Conservation (phyloP, 306 rosid species). For the Mimosa bimucronata region DNA sequence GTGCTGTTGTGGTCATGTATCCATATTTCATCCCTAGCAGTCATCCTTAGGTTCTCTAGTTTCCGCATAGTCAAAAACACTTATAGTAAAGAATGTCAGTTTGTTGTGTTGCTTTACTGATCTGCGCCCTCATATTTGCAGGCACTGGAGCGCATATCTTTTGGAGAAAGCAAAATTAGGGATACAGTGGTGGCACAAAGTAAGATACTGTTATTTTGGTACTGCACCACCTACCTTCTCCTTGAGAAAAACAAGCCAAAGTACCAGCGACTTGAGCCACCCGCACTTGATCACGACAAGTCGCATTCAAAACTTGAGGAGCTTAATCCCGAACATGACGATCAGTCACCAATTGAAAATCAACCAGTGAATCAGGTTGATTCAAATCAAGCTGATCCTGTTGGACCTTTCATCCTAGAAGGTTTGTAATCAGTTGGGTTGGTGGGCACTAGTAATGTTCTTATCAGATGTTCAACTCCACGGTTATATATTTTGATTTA, state of each 20-base stretch:
- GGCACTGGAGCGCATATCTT: constrained; percentile 88
- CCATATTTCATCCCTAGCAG: not conserved
- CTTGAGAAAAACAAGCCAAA: constrained; percentile 86
- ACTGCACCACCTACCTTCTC: constrained; percentile 83
- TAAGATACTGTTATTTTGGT: constrained; percentile 85
- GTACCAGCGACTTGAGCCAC: constrained; percentile 76
- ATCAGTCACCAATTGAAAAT: constrained; percentile 45
- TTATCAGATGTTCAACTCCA: constrained; percentile 51
- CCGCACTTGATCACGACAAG: constrained; percentile 45
- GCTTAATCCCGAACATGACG: constrained; percentile 43
- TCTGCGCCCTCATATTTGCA: constrained; percentile 30
- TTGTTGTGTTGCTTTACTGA: constrained; percentile 31
- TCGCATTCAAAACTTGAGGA: constrained; percentile 46
- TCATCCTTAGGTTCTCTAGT: no score
- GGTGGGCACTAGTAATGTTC: constrained; percentile 62
- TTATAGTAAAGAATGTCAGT: not conserved
- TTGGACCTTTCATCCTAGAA: constrained; percentile 77
- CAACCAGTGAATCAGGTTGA: constrained; percentile 47
- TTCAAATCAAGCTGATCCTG: constrained; percentile 54
- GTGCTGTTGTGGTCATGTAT: not conserved
- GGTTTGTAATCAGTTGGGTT: constrained; percentile 87
- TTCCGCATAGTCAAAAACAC: no score
- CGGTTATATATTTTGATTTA: constrained; percentile 51
- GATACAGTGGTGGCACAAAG: constrained; percentile 84
- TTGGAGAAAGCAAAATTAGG: constrained; percentile 66